Conservation (phyloP, 768 basidiomycete genomes). For the Leccinellum rugosiceps region DNA sequence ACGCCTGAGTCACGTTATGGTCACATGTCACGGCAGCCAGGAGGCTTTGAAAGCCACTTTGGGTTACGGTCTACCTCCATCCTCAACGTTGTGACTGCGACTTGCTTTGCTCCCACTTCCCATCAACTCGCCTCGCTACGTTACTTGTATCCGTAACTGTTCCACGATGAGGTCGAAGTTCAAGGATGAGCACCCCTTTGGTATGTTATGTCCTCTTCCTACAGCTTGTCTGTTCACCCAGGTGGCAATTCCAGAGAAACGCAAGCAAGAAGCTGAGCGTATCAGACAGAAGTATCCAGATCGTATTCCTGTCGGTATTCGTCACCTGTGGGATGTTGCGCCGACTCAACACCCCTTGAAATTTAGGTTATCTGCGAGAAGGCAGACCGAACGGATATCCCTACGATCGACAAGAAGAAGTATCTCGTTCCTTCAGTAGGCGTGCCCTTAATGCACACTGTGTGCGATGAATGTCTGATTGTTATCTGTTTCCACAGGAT, state of each 20-base stretch:
- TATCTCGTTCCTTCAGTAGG: constrained; percentile 95
- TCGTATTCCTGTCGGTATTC: constrained; percentile 81
- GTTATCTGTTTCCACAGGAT: constrained; percentile 52
- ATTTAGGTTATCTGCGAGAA: constrained; percentile 98
- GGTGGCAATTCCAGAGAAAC: constrained; percentile 69
- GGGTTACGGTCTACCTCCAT: constrained; percentile 20
- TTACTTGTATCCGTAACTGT: constrained; percentile 1
- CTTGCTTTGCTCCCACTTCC: constrained; percentile 9
- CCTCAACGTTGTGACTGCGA: constrained; percentile 27
- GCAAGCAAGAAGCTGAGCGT: constrained; percentile 98
- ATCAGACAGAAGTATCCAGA: constrained; percentile 99
- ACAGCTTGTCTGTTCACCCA: constrained; percentile 33
- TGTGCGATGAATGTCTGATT: constrained; percentile 28
- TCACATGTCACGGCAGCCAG: constrained; percentile 33
- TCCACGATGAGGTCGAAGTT: constrained; percentile 85
- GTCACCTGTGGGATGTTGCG: not conserved
- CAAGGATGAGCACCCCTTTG: constrained; percentile 99
- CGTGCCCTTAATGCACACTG: constrained; percentile 4
- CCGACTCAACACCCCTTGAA: constrained; percentile 5
- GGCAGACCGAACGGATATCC: constrained; percentile 97
- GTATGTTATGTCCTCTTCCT: constrained; percentile 41
- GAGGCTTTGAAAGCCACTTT: constrained; percentile 31
- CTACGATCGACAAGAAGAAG: constrained; percentile 99
- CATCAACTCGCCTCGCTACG: constrained; percentile 4
- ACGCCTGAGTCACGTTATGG: constrained; percentile 26